These are phyloP conservation scores for Verticillium nubilum DNA, from an alignment of 2,329 filamentous ascomycete species.

Conservation along the genomic window DNA sequence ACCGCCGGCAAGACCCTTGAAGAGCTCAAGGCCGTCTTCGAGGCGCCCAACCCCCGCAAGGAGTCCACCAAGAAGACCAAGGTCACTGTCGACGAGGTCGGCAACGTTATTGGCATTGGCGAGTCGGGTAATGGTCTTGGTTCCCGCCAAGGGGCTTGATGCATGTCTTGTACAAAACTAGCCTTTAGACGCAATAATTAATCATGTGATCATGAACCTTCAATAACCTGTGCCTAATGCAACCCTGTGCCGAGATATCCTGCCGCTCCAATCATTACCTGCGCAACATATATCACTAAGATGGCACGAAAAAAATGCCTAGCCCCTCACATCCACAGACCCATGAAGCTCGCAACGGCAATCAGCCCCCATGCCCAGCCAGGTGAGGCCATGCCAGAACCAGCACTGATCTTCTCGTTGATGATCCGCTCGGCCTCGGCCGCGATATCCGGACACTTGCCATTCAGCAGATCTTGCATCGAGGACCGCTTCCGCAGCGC, in stretches of 20 bases:
- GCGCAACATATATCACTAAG: too few relatives aligned
- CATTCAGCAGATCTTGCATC: slow-evolving; percentile 17
- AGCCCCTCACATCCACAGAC: background rate
- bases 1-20: slow-evolving; percentile 45
- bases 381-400: background rate
- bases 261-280: too few relatives aligned
- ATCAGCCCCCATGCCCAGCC: background rate
- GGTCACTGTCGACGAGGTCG: slow-evolving; percentile 14
- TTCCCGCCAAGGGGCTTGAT: background rate
- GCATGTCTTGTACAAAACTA: background rate
- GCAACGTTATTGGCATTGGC: slow-evolving; percentile 9
- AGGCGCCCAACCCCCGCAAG: slow-evolving; percentile 21
- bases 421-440: background rate
- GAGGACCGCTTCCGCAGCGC: slow-evolving; percentile 10
- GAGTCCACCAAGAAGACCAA: slow-evolving; percentile 20
- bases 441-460: slow-evolving; percentile 13
- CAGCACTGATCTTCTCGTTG: background rate
- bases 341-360: background rate
- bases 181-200: background rate
- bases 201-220: background rate
- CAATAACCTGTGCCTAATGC: background rate
- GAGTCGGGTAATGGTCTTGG: background rate
- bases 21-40: slow-evolving; percentile 48
- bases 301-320: too few relatives aligned
- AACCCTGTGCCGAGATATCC: too few relatives aligned